Evolutionary conservation across 495 filamentous ascomycete species (phyloP).

Genomic region (Parathielavia appendiculata): DNA sequence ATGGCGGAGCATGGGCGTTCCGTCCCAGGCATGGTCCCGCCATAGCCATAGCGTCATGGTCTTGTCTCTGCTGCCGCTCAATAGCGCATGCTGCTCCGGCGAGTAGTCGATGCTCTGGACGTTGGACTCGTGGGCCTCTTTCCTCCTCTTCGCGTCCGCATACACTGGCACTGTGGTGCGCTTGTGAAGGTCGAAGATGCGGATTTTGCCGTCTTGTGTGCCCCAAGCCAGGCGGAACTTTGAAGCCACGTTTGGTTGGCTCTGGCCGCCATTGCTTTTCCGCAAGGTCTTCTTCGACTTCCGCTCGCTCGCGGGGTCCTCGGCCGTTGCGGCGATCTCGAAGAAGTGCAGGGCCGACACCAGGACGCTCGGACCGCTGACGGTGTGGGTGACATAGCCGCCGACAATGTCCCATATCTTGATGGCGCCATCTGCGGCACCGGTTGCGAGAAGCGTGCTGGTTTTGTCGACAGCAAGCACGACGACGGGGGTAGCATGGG

Average conservation of each 20-base stretch:
- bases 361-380: constrained; percentile 84
- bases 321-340: constrained; percentile 52
- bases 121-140: constrained; percentile 86
- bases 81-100: constrained; percentile 60
- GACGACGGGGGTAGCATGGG: constrained; percentile 84
- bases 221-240: constrained; percentile 84
- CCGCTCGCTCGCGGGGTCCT: constrained; percentile 21
- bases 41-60: constrained; percentile 91
- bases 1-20: constrained; percentile 74
- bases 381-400: constrained; percentile 90
- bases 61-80: constrained; percentile 92
- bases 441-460: constrained; percentile 84
- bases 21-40: constrained; percentile 82
- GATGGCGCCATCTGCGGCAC: constrained; percentile 82
- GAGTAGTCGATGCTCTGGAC: constrained; percentile 82
- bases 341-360: constrained; percentile 92
- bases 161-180: constrained; percentile 69
- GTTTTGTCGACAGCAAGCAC: constrained; percentile 77
- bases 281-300: constrained; percentile 42
- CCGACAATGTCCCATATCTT: constrained; percentile 96
- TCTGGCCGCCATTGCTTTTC: constrained; percentile 41
- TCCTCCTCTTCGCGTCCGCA: constrained; percentile 30
- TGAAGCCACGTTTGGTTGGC: constrained; percentile 37
- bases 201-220: constrained; percentile 83
- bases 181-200: constrained; percentile 87